Evolutionary conservation across 2,329 filamentous ascomycete genomes (phyloP), one percentile per base, ranked within the genome.

Genomic region (Cladosporium sp.): DNA sequence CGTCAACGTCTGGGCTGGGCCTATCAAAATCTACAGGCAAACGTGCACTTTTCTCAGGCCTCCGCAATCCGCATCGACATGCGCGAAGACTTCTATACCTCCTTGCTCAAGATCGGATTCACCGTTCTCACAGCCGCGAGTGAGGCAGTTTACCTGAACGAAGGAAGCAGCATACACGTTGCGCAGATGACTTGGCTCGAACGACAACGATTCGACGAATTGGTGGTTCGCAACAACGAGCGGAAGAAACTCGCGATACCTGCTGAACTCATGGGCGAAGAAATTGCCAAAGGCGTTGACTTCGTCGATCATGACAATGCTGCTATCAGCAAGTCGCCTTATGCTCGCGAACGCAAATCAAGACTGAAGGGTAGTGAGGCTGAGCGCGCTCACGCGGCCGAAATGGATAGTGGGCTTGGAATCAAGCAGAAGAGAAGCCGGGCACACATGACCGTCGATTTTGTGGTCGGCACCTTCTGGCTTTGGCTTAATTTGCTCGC

Each of bases 21-120:
- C 0, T 89, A 95, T 63, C 81, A 81, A 43, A 97, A 97, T 59
- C 86, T 97, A 78, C 91, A 96, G 69, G 91, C 91, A 2, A 93
- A 93, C 53, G 82, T 92, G 3, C 90, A 93, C 11, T 77, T 96
- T 18, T 86, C 87, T 1, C 85, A 70, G 7, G 70, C 69, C 7
- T 72, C 73, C 1, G 69, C 86, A 34, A 82, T 96, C 32, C 82
- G 85, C 11, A 81, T 97, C 49, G 88, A 85, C 38, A 84, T 87
- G 74, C 84, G 89, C 50, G 95, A 97, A 76, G 93, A 99, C 66
- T 96, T 97, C 64, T 99, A 97, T 66, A 95, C 90, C 0, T 88
- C 89, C 0, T 75, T 97, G 4, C 77, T 97, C 3, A 85, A 91
- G 53, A 82, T 89, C 30, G 93, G 93, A 0, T 96, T 96, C 64